Evolutionary conservation across 352 stramenopile species (phyloP).

Genomic region (Globisporangium heterothallicum): DNA sequence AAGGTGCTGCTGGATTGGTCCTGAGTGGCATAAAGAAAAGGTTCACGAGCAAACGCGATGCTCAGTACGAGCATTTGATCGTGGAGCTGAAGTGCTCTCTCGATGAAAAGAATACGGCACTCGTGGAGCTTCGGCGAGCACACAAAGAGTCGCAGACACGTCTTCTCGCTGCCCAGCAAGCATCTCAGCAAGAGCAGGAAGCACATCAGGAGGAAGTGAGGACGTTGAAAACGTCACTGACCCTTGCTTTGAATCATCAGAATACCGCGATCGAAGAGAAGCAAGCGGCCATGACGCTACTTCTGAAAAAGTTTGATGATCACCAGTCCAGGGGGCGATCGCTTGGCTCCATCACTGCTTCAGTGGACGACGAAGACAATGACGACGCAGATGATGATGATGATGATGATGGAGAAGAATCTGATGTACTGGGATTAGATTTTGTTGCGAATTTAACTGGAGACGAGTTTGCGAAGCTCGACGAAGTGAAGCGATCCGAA

Average conservation of each 20-base stretch:
- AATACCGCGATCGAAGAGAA: slow-evolving; percentile 57
- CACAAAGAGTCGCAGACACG: slow-evolving; percentile 32
- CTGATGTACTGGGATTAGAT: slow-evolving; percentile 3
- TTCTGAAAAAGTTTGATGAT: slow-evolving; percentile 33
- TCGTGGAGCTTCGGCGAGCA: slow-evolving; percentile 26
- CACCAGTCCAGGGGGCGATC: neutral
- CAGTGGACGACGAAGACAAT: neutral
- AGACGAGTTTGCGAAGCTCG: slow-evolving; percentile 12
- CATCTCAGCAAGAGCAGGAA: slow-evolving; percentile 42
- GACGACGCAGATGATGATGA: slow-evolving; percentile 4
- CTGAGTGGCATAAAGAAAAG: slow-evolving; percentile 3
- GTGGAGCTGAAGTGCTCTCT: slow-evolving; percentile 57
- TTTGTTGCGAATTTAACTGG: slow-evolving; percentile 10
- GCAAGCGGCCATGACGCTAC: slow-evolving; percentile 37
- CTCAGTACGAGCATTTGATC: slow-evolving; percentile 65
- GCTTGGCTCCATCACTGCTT: neutral
- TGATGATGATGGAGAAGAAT: neutral
- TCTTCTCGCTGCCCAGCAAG: slow-evolving; percentile 25
- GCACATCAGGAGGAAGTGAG: slow-evolving; percentile 29
- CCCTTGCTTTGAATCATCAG: slow-evolving; percentile 33
- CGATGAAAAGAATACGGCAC: slow-evolving; percentile 32
- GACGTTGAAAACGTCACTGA: slow-evolving; percentile 36
- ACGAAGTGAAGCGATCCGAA: slow-evolving; percentile 45
- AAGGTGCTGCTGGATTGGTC: too few relatives aligned
- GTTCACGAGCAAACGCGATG: slow-evolving; percentile 18